Percentiles rank a stretch among this genome's conserved stretches.
Evolutionary conservation across 129 eudicot genomes (phyloP).

Genomic region (Pseudognaphalium luteoalbum): DNA sequence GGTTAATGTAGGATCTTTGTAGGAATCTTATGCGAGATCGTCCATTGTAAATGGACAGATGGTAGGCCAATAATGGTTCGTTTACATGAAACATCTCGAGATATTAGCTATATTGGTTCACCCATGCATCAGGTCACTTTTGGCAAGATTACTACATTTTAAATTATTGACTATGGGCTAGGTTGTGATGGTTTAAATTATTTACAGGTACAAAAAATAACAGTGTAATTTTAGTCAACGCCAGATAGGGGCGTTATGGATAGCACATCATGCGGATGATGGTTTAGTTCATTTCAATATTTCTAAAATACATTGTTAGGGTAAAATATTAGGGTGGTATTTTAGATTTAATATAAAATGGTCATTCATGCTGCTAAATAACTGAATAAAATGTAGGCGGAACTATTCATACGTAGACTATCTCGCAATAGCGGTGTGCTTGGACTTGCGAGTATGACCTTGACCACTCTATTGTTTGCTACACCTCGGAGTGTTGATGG

Average conservation of each 20-base stretch:
- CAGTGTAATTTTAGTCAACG: conserved; percentile 51
- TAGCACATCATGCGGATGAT: conserved; percentile 95
- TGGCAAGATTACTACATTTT: too few relatives aligned
- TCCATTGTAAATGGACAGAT: too few relatives aligned
- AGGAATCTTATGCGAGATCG: too few relatives aligned
- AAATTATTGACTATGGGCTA: not conserved
- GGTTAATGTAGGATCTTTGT: too few relatives aligned
- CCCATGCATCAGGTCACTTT: too few relatives aligned
- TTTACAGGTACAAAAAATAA: conserved; percentile 62
- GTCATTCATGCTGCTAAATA: conserved; percentile 12
- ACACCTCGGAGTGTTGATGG: conserved; percentile 35
- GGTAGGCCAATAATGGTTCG: too few relatives aligned
- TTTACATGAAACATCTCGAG: too few relatives aligned
- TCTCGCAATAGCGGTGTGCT: conserved; percentile 94
- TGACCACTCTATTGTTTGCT: conserved; percentile 58
- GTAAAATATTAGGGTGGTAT: not conserved
- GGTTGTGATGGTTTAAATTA: not conserved
- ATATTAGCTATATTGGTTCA: too few relatives aligned
- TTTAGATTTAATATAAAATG: not conserved
- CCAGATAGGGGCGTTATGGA: conserved; percentile 54
- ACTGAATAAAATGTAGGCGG: conserved; percentile 65
- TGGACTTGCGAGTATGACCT: conserved; percentile 98
- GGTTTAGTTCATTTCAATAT: conserved; percentile 40
- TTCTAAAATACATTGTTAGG: not conserved
- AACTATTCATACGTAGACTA: too few relatives aligned